Conservation (phyloP, 305 asterid genomes). For the Rubia occidens region DNA sequence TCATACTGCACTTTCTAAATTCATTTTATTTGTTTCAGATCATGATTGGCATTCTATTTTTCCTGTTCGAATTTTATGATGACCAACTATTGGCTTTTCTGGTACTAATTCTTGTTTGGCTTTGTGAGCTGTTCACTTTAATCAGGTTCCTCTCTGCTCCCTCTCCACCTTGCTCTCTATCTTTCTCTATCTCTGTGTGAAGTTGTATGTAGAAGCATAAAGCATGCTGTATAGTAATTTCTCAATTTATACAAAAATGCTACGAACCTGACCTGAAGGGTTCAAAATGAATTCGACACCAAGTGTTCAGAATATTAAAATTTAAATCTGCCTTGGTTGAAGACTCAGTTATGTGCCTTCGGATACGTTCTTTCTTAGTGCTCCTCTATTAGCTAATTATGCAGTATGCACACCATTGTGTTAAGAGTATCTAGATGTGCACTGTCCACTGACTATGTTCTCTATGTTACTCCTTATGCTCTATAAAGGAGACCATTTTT, state of each 20-base stretch:
- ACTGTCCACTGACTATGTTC: background rate
- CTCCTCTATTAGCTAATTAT: background rate
- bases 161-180: constrained; percentile 16
- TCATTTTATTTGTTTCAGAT: constrained; percentile 45
- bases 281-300: background rate
- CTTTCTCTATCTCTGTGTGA: background rate
- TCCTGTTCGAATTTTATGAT: constrained; percentile 94
- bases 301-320: background rate
- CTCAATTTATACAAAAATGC: background rate
- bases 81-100: constrained; percentile 96
- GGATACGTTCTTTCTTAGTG: background rate
- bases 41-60: constrained; percentile 95
- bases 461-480: too few relatives aligned
- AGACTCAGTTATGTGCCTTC: background rate
- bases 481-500: background rate
- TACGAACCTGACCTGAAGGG: background rate
- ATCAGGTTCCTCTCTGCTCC: constrained; percentile 61
- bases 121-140: constrained; percentile 91
- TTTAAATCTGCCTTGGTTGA: background rate
- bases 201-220: background rate
- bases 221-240: background rate
- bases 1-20: constrained; percentile 18
- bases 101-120: constrained; percentile 98
- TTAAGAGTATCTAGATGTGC: background rate
- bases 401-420: background rate